Evolutionary conservation across 768 basidiomycete genomes (phyloP).

Genomic region (Nevesoporus exiguus): DNA sequence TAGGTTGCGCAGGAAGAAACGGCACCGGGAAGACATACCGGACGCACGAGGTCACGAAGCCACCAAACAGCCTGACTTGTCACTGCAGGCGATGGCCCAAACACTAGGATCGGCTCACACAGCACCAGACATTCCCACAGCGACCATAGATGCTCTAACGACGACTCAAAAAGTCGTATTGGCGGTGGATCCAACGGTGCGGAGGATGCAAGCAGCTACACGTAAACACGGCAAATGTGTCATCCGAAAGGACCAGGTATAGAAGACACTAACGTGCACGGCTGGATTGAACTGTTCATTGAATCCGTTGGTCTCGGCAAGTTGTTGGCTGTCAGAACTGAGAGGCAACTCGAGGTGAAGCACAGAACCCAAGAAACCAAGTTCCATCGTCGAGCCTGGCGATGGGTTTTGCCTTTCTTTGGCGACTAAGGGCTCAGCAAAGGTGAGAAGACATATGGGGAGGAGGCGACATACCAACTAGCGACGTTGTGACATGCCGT

Average conservation of each 20-base stretch:
- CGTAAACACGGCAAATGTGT: not conserved
- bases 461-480: constrained; percentile 58
- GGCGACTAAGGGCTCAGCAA: constrained; percentile 20
- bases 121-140: constrained; percentile 93
- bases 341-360: constrained; percentile 71
- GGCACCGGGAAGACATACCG: constrained; percentile 44
- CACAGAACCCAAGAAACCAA: constrained; percentile 81
- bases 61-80: constrained; percentile 92
- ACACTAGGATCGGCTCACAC: constrained; percentile 86
- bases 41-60: constrained; percentile 82
- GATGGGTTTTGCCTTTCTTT: constrained; percentile 75
- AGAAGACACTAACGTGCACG: constrained; percentile 40
- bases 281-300: constrained; percentile 50
- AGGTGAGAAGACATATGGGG: not conserved
- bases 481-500: constrained; percentile 83
- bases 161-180: constrained; percentile 59
- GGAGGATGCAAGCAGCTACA: constrained; percentile 68
- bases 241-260: not conserved
- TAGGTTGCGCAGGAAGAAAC: not conserved
- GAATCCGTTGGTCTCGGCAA: constrained; percentile 51
- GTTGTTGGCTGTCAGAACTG: constrained; percentile 67
- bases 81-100: constrained; percentile 71
- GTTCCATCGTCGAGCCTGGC: constrained; percentile 63
- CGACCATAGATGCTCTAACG: constrained; percentile 69
- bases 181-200: constrained; percentile 57